Conservation (phyloP, 805 yeast species). For the Candida nonsorbophila region DNA sequence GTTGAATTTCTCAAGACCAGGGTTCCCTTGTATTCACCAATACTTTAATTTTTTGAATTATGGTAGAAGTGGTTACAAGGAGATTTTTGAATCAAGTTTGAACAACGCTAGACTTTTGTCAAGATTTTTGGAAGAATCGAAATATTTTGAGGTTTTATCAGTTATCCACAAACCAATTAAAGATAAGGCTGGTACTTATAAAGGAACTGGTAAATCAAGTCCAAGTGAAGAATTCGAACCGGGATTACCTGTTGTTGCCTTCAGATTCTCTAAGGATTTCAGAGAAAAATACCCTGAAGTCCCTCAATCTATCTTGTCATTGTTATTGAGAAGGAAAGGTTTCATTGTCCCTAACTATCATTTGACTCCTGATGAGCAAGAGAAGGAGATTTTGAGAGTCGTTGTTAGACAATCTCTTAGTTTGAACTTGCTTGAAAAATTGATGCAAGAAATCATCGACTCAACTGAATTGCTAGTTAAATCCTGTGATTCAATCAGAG, state of each 20-base stretch:
- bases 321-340: slow-evolving; percentile 70
- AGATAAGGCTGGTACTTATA: slow-evolving; percentile 13
- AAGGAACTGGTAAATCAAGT: slow-evolving; percentile 10
- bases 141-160: slow-evolving; percentile 67
- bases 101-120: slow-evolving; percentile 70
- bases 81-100: slow-evolving; percentile 56
- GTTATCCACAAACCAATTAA: slow-evolving; percentile 60
- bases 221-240: slow-evolving; percentile 50
- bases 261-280: slow-evolving; percentile 62
- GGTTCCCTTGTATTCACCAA: slow-evolving; percentile 85
- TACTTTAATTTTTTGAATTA: slow-evolving; percentile 71
- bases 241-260: slow-evolving; percentile 89
- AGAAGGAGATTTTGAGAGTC: slow-evolving; percentile 71
- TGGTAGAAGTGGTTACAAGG: slow-evolving; percentile 69
- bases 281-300: slow-evolving; percentile 62
- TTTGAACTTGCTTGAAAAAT: slow-evolving; percentile 52
- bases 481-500: slow-evolving; percentile 39
- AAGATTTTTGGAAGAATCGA: slow-evolving; percentile 56
- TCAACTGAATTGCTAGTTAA: slow-evolving; percentile 48
- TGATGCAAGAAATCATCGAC: slow-evolving; percentile 56
- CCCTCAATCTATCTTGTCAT: slow-evolving; percentile 73
- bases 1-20: slow-evolving; percentile 87
- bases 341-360: slow-evolving; percentile 90
- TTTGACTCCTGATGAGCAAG: slow-evolving; percentile 57
- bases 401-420: slow-evolving; percentile 73